phyloP scores from a whole-genome alignment of 768 basidiomycete species.

The Lactifluus subvellereus region DNA sequence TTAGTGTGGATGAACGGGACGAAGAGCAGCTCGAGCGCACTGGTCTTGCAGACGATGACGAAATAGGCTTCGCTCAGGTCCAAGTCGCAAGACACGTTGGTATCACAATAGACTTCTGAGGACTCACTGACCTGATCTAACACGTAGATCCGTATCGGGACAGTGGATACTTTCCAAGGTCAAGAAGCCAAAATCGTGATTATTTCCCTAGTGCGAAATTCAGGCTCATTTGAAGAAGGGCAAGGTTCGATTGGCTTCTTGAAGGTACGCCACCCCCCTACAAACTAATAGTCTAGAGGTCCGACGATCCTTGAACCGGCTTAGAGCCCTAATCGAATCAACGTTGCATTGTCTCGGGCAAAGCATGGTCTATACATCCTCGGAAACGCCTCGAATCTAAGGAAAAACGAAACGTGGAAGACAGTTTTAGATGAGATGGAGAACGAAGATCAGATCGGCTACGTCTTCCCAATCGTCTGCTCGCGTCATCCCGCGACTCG shows the following conservation, averaged over 20 bases:
- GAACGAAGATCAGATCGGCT: slow-evolving; percentile 29
- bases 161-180: slow-evolving; percentile 76
- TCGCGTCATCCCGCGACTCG: slow-evolving; percentile 15
- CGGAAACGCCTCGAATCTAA: slow-evolving; percentile 56
- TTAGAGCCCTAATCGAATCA: slow-evolving; percentile 32
- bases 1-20: slow-evolving; percentile 66
- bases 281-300: slow-evolving; percentile 28
- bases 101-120: background rate
- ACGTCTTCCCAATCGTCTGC: slow-evolving; percentile 16
- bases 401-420: slow-evolving; percentile 53
- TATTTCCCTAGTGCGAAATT: slow-evolving; percentile 67
- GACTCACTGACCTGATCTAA: background rate
- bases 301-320: slow-evolving; percentile 2
- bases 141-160: slow-evolving; percentile 57
- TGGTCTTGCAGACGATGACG: slow-evolving; percentile 39
- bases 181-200: slow-evolving; percentile 70
- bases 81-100: slow-evolving; percentile 49
- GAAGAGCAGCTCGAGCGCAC: slow-evolving; percentile 51
- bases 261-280: slow-evolving; percentile 41
- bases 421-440: slow-evolving; percentile 54
- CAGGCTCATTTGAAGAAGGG: slow-evolving; percentile 42
- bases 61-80: slow-evolving; percentile 40
- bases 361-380: slow-evolving; percentile 68
- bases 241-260: slow-evolving; percentile 58
- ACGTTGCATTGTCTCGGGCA: slow-evolving; percentile 68